Conservation (phyloP, 306 rosid genomes). For the Senna siamea region DNA sequence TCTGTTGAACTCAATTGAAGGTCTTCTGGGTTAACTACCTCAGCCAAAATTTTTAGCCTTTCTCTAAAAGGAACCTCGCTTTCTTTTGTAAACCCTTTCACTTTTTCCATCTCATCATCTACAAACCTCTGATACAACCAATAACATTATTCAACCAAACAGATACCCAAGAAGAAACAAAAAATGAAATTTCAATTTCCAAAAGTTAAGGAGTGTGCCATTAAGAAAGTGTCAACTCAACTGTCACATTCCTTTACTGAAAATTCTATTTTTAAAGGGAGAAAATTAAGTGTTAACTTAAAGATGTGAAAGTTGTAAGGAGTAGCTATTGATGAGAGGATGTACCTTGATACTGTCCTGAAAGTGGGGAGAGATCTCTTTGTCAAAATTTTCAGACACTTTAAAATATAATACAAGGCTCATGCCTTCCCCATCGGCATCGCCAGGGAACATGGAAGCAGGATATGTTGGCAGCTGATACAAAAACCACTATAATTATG, state of each 20-base stretch:
- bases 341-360: conserved; percentile 69
- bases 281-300: neutral
- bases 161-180: neutral
- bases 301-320: neutral
- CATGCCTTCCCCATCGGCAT: conserved; percentile 85
- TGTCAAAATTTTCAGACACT: conserved; percentile 66
- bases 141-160: conserved; percentile 4
- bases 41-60: conserved; percentile 83
- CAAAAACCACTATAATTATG: conserved; percentile 24
- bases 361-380: conserved; percentile 61
- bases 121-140: conserved; percentile 62
- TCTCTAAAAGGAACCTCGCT: conserved; percentile 68
- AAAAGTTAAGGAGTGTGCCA: conserved; percentile 5
- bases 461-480: conserved; percentile 85
- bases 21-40: conserved; percentile 83
- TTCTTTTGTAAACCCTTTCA: conserved; percentile 72
- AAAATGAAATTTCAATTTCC: conserved; percentile 3
- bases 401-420: conserved; percentile 86
- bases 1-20: conserved; percentile 70
- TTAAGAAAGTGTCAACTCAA: neutral
- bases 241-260: conserved; percentile 3
- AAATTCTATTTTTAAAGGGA: neutral
- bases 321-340: conserved; percentile 7
- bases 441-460: conserved; percentile 76
- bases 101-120: conserved; percentile 77